Evolutionary conservation across 139 green algal species (phyloP), one percentile per base, ranked within the genome.

Genomic region (Micromonas commoda): DNA sequence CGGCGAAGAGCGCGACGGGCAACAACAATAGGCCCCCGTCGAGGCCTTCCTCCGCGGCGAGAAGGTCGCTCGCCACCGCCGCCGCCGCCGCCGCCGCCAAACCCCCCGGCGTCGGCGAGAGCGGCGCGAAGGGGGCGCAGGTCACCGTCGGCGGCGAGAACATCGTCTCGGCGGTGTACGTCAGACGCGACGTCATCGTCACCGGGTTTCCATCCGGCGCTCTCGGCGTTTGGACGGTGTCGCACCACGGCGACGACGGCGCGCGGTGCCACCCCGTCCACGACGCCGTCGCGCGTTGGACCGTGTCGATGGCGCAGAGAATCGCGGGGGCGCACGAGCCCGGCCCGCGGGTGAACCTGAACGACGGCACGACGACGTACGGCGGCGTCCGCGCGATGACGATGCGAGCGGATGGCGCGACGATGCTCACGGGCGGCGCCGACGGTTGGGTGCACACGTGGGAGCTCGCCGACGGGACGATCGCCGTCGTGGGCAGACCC

Each of bases 141-240:
- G n/a, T n/a, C n/a, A n/a, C n/a, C n/a, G n/a, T n/a, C 45, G 45
- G 45, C 45, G 45, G 45, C 45, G 45, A 57, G 45, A 23, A 9
- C 45, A 57, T 57, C 45, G 45, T 57, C 9, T 57, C 45, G 9
- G 45, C 45, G 45, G 45, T 23, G 16, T 57, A 57, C 45, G 45
- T 57, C 45, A 9, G 45, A 16, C 16, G 16, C 45, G 16, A 57
- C 45, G 45, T 57, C 45, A 57, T 57, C 45, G 87, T 87, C 3
- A 89, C 87, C 0, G 87, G 87, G 33, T 73, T 64, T 2, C 77
- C 20, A 32, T 73, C 57, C 23, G 87, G 84, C 6, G 75, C 83
- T 0, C 64, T 91, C 61, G 70, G 87, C 26, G 64, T 90, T 64
- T 91, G 85, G 85, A 85, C 20, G 13, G 28, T 33, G 28, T 28